Base-by-base conservation (phyloP, 2,329 filamentous ascomycete genomes). In the Fusarium nanum region DNA sequence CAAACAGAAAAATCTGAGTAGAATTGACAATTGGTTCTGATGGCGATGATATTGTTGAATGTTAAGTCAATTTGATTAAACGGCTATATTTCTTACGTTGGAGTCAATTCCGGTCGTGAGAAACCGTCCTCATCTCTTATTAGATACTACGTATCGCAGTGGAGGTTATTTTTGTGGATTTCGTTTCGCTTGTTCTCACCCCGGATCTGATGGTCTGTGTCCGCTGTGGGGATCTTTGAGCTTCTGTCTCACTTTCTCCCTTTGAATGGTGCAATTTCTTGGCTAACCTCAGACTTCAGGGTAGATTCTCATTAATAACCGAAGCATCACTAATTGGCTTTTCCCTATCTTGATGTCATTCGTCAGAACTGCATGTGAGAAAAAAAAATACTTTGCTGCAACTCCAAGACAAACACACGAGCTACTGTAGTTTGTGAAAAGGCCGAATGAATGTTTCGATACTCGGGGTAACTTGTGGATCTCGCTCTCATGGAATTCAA, bases 131-230 rank as follows among this genome's bases (percentile, higher is more conserved):
- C 23, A 27, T 27, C 28, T 27, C 45, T 47, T 22, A 23, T 25
- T 47, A 20, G 18, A 47, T 28, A 28, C 30, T 20, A 49, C 44
- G 13, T 40, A 34, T 56, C 32, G 48, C 11, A 30, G 16, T 22
- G 56, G 22, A 55, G 59, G 57, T 59, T 67, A 34, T 56, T 72
- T 72, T 72, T 72, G 69, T 73, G 70, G 68, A 48, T 37, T 50
- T 53, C 23, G 14, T 13, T 64, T 74, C 69, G 66, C 71, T 74
- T 73, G 44, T 40, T 37, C 30, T 25, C 52, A 61, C 67, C 70
- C 64, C 62, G 41, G 62, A 70, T 64, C 65, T 25, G 30, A 47
- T 73, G 71, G 68, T 56, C 71, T 55, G 71, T 73, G 71, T 25
- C 49, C 45, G 25, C 71, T 49, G 47, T 30, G 48, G 61, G 61